phyloP scores from a whole-genome alignment of 805 yeast species.

The Helenozyma rhizophorensis region DNA sequence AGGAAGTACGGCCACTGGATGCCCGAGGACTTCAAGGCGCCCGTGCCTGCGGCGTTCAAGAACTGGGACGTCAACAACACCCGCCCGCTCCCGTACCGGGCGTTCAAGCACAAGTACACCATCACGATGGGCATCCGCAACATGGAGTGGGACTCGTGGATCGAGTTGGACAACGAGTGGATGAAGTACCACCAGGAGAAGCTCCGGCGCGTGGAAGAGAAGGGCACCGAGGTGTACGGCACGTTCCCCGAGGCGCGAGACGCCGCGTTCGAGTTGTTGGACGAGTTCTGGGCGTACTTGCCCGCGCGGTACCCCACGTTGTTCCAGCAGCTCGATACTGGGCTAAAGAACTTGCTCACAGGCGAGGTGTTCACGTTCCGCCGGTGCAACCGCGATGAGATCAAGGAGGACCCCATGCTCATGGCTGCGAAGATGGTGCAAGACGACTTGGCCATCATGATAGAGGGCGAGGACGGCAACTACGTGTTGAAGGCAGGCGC shows the following conservation, averaged over 20 bases:
- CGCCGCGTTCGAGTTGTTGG: conserved; percentile 54
- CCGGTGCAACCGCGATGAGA: conserved; percentile 8
- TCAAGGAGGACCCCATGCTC: conserved; percentile 49
- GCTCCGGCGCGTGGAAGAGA: conserved; percentile 42
- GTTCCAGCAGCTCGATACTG: conserved; percentile 42
- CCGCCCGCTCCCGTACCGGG: conserved; percentile 58
- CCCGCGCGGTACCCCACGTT: conserved; percentile 57
- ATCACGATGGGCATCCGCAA: conserved; percentile 67
- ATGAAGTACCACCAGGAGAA: conserved; percentile 49
- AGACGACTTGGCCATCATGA: conserved; percentile 66
- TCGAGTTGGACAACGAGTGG: conserved; percentile 68
- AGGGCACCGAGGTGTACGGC: conserved; percentile 46
- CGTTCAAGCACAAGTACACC: conserved; percentile 60
- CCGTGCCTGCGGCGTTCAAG: conserved; percentile 44
- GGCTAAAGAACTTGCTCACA: conserved; percentile 49
- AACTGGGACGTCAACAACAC: conserved; percentile 50
- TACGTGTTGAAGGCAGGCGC: conserved; percentile 58
- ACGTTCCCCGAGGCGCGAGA: conserved; percentile 47
- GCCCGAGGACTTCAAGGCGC: conserved; percentile 48
- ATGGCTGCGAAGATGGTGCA: conserved; percentile 56
- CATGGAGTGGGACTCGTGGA: conserved; percentile 61
- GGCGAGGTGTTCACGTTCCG: conserved; percentile 44
- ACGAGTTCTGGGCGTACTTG: conserved; percentile 48
- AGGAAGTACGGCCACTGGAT: conserved; percentile 50
- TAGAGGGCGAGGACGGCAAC: conserved; percentile 55